Conservation (phyloP, 345 rosid species). For the Arabis alpina region DNA sequence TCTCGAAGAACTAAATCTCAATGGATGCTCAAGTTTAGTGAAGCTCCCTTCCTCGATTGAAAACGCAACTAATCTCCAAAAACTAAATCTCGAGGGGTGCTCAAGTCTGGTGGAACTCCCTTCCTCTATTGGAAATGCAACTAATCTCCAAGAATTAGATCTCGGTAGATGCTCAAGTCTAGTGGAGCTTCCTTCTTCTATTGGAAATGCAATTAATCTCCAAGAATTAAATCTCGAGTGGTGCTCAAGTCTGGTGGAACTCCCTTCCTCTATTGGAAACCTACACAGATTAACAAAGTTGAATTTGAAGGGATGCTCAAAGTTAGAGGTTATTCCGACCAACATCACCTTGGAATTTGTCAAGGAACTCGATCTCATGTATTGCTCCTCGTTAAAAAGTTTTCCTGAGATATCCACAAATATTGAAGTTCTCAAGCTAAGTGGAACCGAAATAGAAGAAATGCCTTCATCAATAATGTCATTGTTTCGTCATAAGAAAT, state of each 20-base stretch:
- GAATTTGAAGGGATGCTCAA: conserved; percentile 14
- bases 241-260: no score
- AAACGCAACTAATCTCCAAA: not conserved
- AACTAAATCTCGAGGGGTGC: not conserved
- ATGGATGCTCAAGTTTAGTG: not conserved
- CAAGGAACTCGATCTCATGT: not conserved
- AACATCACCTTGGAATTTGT: conserved; percentile 4
- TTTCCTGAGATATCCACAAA: conserved; percentile 28
- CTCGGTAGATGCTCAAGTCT: no score
- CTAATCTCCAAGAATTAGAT: no score
- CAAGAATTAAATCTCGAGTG: no score
- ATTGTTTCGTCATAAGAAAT: conserved; percentile 2
- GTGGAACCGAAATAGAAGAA: not conserved
- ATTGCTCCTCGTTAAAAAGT: not conserved
- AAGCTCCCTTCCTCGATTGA: not conserved
- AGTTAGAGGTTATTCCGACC: conserved; percentile 4
- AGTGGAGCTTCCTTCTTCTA: no score
- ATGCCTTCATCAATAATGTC: conserved; percentile 5
- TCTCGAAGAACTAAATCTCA: not conserved
- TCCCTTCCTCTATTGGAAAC: not conserved
- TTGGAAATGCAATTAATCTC: not conserved
- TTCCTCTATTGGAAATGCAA: no score
- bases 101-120: no score
- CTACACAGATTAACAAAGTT: not conserved
- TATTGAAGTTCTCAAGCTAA: not conserved